phyloP scores from a whole-genome alignment of 2,329 filamentous ascomycete species.

The Geoglossum cookeanum region DNA sequence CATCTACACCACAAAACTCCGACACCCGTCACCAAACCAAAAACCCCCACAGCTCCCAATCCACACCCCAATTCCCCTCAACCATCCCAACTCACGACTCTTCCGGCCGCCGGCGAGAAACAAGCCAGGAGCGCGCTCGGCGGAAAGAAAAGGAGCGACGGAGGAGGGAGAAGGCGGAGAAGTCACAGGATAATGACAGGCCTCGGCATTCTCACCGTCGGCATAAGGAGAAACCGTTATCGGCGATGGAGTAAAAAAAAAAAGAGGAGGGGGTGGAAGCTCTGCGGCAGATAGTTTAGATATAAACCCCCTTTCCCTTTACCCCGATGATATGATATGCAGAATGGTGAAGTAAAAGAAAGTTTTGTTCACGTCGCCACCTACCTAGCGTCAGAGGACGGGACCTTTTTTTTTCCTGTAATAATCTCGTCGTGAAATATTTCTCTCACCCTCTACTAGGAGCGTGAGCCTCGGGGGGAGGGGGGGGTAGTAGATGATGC shows the following conservation, averaged over 20 bases:
- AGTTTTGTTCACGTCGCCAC: too few relatives aligned
- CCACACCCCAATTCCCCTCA: not conserved
- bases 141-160: conserved; percentile 2
- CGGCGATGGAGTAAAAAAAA: not conserved
- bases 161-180: not conserved
- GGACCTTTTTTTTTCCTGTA: too few relatives aligned
- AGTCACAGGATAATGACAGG: not conserved
- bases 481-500: too few relatives aligned
- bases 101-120: not conserved
- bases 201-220: not conserved
- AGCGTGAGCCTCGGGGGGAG: too few relatives aligned
- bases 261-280: too few relatives aligned
- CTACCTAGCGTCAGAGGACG: too few relatives aligned
- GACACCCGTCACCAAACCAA: not conserved
- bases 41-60: not conserved
- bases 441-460: too few relatives aligned
- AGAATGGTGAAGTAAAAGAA: too few relatives aligned
- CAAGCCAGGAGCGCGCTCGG: conserved; percentile 1
- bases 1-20: not conserved
- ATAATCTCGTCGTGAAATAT: too few relatives aligned
- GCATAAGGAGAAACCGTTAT: not conserved
- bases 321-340: too few relatives aligned
- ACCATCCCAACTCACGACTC: not conserved
- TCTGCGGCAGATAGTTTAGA: too few relatives aligned
- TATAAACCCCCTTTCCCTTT: too few relatives aligned